Conservation (phyloP, 2,329 filamentous ascomycete genomes). For the Colletotrichum sublineola region DNA sequence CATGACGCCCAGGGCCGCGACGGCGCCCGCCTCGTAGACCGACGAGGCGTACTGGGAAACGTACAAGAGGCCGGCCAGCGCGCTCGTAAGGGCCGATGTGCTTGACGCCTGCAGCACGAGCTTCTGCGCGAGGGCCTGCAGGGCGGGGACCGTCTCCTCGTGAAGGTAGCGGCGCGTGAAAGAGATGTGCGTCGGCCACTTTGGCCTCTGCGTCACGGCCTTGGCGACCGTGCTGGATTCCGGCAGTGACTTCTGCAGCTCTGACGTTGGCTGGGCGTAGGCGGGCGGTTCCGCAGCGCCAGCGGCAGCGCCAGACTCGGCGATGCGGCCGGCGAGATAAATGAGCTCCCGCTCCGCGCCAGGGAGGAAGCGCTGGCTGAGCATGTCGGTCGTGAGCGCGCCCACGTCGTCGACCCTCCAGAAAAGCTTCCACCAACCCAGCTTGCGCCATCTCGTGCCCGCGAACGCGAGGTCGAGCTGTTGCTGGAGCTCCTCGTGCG, state of each 20-base stretch:
- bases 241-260: conserved; percentile 37
- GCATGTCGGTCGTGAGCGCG: conserved; percentile 83
- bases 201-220: conserved; percentile 46
- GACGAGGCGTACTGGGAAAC: conserved; percentile 65
- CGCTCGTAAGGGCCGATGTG: conserved; percentile 74
- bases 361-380: conserved; percentile 81
- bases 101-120: conserved; percentile 82
- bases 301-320: conserved; percentile 57
- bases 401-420: conserved; percentile 94
- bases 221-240: conserved; percentile 19
- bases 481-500: conserved; percentile 85
- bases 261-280: conserved; percentile 54
- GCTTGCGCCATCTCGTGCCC: conserved; percentile 80
- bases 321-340: conserved; percentile 83
- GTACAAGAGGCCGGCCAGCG: conserved; percentile 69
- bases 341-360: conserved; percentile 85
- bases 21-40: conserved; percentile 72
- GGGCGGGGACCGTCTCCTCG: conserved; percentile 74
- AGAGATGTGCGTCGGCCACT: conserved; percentile 83
- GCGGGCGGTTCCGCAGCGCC: conserved; percentile 40
- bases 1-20: conserved; percentile 71
- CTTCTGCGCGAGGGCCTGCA: conserved; percentile 80
- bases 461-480: conserved; percentile 83
- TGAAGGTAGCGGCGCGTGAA: conserved; percentile 76
- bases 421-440: conserved; percentile 95